phyloP scores from a whole-genome alignment of 495 filamentous ascomycete species.

The Geoglossum glabrum region DNA sequence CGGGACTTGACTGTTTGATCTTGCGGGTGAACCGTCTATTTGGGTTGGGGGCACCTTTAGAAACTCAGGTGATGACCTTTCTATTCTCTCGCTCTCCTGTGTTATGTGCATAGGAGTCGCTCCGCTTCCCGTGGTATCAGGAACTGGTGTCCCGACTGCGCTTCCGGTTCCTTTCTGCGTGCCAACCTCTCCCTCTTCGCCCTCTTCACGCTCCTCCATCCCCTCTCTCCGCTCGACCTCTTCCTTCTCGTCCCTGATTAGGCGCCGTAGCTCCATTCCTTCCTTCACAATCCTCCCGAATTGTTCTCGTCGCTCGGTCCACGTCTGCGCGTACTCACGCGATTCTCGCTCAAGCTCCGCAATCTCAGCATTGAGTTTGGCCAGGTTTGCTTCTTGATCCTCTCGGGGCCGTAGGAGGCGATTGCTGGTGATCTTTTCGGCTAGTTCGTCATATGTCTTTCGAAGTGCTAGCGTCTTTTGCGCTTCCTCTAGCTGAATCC shows the following conservation, averaged over 20 bases:
- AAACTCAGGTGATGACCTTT: neutral
- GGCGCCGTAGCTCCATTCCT: slow-evolving; percentile 52
- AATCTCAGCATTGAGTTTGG: slow-evolving; percentile 73
- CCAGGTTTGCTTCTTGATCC: slow-evolving; percentile 60
- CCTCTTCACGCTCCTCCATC: slow-evolving; percentile 57
- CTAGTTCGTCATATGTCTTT: slow-evolving; percentile 69
- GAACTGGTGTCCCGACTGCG: slow-evolving; percentile 28
- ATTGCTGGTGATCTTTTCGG: slow-evolving; percentile 73
- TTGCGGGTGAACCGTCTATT: neutral
- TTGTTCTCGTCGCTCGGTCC: slow-evolving; percentile 68
- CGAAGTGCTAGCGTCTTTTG: slow-evolving; percentile 55
- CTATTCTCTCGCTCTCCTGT: neutral
- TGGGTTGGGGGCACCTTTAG: neutral
- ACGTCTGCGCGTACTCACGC: slow-evolving; percentile 59
- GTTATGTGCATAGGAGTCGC: slow-evolving; percentile 33
- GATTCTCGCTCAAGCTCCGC: slow-evolving; percentile 69
- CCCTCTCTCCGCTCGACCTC: slow-evolving; percentile 56
- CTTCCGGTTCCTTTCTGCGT: slow-evolving; percentile 25
- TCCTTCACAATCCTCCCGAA: slow-evolving; percentile 85
- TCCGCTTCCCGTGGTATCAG: slow-evolving; percentile 26
- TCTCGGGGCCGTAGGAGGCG: slow-evolving; percentile 57
- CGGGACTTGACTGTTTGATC: neutral
- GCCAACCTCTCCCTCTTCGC: slow-evolving; percentile 42
- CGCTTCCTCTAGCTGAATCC: slow-evolving; percentile 51
- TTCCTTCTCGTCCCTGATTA: slow-evolving; percentile 93